Conservation (phyloP, 148 eudicot genomes). For the Heliosperma pusillum region DNA sequence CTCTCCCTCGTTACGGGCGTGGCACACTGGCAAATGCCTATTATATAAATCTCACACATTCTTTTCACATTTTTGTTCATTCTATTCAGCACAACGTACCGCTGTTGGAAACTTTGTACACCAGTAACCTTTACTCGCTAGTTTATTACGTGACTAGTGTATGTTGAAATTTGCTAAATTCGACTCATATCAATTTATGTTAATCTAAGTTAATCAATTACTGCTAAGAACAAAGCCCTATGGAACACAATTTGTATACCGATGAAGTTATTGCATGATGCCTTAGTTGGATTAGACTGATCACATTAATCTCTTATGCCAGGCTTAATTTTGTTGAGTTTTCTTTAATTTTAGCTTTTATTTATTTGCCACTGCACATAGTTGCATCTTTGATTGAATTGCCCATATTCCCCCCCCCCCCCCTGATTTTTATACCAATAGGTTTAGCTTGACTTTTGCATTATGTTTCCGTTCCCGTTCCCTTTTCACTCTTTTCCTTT, state of each 20-base stretch:
- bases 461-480: too few relatives aligned
- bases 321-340: not conserved
- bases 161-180: not conserved
- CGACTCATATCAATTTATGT: not conserved
- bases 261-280: not conserved
- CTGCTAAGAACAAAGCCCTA: not conserved
- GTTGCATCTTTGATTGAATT: not conserved
- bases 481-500: too few relatives aligned
- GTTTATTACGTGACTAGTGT: not conserved
- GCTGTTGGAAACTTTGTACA: too few relatives aligned
- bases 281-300: not conserved
- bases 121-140: not conserved
- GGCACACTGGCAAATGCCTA: not conserved
- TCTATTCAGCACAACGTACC: not conserved
- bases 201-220: not conserved
- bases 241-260: not conserved
- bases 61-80: not conserved
- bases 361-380: not conserved
- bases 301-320: not conserved
- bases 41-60: not conserved
- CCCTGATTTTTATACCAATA: not conserved
- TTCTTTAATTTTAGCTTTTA: not conserved
- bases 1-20: not conserved
- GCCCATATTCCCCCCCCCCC: too few relatives aligned
- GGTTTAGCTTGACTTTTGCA: too few relatives aligned